Evolutionary conservation across 352 stramenopile species (phyloP).

Genomic region (Peronospora farinosa): DNA sequence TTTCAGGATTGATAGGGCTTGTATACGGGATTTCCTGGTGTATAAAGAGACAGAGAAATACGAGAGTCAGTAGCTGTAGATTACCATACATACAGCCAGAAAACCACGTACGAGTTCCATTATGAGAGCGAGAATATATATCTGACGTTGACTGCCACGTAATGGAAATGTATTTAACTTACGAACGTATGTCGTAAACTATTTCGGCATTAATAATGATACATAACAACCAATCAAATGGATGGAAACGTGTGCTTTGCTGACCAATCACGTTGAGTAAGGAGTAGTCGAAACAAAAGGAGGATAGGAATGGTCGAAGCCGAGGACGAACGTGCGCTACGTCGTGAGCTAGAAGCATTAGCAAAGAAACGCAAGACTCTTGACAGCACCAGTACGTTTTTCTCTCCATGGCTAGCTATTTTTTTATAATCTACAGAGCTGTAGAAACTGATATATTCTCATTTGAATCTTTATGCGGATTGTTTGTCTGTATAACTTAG

Average conservation of each 20-base stretch:
- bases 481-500: constrained; percentile 12
- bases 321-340: constrained; percentile 48
- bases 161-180: no score
- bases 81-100: no score
- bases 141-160: no score
- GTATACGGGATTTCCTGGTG: constrained; percentile 74
- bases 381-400: constrained; percentile 26
- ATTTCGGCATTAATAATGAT: no score
- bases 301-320: constrained; percentile 24
- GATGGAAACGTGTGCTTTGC: background rate
- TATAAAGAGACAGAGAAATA: background rate
- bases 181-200: no score
- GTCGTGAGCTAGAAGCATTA: constrained; percentile 44
- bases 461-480: constrained; percentile 22
- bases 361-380: constrained; percentile 50
- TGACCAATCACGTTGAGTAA: background rate
- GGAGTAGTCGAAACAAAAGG: background rate
- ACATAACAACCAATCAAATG: background rate
- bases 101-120: no score
- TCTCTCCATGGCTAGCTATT: background rate
- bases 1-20: constrained; percentile 65
- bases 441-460: background rate
- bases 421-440: background rate
- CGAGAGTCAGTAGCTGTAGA: background rate
- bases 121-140: no score